Percentiles rank a stretch among this genome's conserved stretches.
Evolutionary conservation across 805 yeast species (phyloP).

Genomic region (Monosporozyma aerobia): DNA sequence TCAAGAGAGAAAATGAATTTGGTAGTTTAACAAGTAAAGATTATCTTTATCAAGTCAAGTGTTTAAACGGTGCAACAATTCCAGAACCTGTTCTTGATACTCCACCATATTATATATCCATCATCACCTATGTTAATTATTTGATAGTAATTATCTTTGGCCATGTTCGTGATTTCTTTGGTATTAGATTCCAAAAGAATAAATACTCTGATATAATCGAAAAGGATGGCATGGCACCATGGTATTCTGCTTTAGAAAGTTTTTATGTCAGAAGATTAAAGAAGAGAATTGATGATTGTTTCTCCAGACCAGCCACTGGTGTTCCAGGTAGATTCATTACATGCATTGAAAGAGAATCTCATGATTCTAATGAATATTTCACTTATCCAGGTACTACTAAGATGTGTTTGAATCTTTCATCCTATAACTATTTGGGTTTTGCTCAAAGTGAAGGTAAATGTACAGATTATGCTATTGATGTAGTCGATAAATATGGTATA

Average conservation of each 20-base stretch:
- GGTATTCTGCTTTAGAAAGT: slow-evolving; percentile 87
- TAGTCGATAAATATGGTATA: slow-evolving; percentile 63
- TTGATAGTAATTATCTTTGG: slow-evolving; percentile 80
- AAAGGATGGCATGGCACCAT: slow-evolving; percentile 87
- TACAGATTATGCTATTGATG: slow-evolving; percentile 62
- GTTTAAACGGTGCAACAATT: slow-evolving; percentile 46
- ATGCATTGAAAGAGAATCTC: slow-evolving; percentile 70
- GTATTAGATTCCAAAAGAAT: slow-evolving; percentile 60
- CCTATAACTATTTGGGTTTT: slow-evolving; percentile 92
- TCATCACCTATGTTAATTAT: slow-evolving; percentile 80
- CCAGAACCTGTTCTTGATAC: slow-evolving; percentile 64
- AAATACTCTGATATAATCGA: slow-evolving; percentile 60
- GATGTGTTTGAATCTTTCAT: slow-evolving; percentile 75
- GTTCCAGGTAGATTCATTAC: slow-evolving; percentile 91
- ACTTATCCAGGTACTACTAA: slow-evolving; percentile 67
- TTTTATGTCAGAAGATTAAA: slow-evolving; percentile 91
- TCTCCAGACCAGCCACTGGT: slow-evolving; percentile 92
- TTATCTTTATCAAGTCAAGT: slow-evolving; percentile 52
- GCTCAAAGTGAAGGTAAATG: slow-evolving; percentile 93
- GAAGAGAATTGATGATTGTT: slow-evolving; percentile 85
- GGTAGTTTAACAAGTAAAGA: slow-evolving; percentile 62
- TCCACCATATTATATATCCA: slow-evolving; percentile 72
- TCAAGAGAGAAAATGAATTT: slow-evolving; percentile 53
- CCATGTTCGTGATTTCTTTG: slow-evolving; percentile 82
- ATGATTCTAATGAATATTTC: slow-evolving; percentile 54